phyloP scores from a whole-genome alignment of 1,139 yeast species.

The Diutina neorugosa region DNA sequence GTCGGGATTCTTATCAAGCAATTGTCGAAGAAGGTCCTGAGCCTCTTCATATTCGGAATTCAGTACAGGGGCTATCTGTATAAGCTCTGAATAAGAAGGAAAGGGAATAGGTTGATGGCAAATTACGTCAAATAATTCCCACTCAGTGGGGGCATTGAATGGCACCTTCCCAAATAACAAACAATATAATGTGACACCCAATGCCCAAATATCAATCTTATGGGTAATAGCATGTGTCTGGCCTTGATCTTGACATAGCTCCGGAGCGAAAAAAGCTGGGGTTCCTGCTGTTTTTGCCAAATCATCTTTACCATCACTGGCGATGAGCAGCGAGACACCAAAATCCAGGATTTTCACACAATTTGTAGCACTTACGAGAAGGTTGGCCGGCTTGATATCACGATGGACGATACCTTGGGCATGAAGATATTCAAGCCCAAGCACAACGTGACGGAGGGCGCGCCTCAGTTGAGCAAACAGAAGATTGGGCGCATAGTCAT shows the following conservation, averaged over 20 bases:
- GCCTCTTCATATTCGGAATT: slow-evolving; percentile 46
- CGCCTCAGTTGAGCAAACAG: slow-evolving; percentile 54
- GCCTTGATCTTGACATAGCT: slow-evolving; percentile 45
- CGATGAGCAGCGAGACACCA: slow-evolving; percentile 85
- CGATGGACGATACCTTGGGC: slow-evolving; percentile 91
- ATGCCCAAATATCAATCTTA: slow-evolving; percentile 92
- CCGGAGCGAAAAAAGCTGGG: slow-evolving; percentile 80
- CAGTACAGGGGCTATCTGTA: slow-evolving; percentile 24
- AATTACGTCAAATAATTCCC: slow-evolving; percentile 75
- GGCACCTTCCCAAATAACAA: slow-evolving; percentile 82
- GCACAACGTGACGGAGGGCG: slow-evolving; percentile 72
- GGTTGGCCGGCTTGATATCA: slow-evolving; percentile 94
- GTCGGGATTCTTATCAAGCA: slow-evolving; percentile 63
- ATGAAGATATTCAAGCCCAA: slow-evolving; percentile 89
- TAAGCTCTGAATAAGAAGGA: slow-evolving; percentile 39
- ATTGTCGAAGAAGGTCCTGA: slow-evolving; percentile 48
- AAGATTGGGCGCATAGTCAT: slow-evolving; percentile 43
- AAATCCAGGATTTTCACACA: slow-evolving; percentile 89
- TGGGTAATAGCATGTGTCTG: slow-evolving; percentile 38
- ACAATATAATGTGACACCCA: slow-evolving; percentile 89
- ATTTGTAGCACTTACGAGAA: slow-evolving; percentile 60
- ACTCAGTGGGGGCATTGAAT: slow-evolving; percentile 82
- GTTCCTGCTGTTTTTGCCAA: slow-evolving; percentile 86
- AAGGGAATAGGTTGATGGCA: slow-evolving; percentile 49
- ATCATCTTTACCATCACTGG: slow-evolving; percentile 57